Conservation (phyloP, 805 yeast species). For the Ogataea pignaliae region DNA sequence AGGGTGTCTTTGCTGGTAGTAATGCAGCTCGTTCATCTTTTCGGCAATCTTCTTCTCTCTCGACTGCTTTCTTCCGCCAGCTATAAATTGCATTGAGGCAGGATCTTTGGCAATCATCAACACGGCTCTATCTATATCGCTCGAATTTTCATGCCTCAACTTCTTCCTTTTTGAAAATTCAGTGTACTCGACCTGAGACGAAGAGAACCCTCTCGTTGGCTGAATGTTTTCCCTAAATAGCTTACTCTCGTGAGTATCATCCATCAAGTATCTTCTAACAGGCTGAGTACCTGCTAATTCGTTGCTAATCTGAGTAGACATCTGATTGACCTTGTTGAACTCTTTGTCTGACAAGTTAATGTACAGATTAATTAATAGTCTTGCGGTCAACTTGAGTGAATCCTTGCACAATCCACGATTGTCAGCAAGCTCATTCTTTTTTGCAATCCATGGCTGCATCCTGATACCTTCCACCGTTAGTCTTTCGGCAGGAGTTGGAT, state of each 20-base stretch:
- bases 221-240: slow-evolving; percentile 23
- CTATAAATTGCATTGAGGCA: slow-evolving; percentile 43
- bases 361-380: slow-evolving; percentile 46
- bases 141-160: slow-evolving; percentile 19
- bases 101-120: slow-evolving; percentile 46
- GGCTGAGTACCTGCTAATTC: slow-evolving; percentile 42
- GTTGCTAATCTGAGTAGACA: slow-evolving; percentile 19
- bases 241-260: slow-evolving; percentile 29
- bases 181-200: slow-evolving; percentile 40
- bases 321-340: slow-evolving; percentile 27
- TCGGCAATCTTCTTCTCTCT: slow-evolving; percentile 21
- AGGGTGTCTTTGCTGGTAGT: slow-evolving; percentile 16
- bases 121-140: slow-evolving; percentile 29
- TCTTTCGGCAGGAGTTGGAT: slow-evolving; percentile 44
- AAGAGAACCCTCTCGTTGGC: slow-evolving; percentile 24
- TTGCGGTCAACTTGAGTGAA: slow-evolving; percentile 46
- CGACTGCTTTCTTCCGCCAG: slow-evolving; percentile 11
- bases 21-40: slow-evolving; percentile 17
- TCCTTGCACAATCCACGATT: slow-evolving; percentile 48
- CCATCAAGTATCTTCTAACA: slow-evolving; percentile 30
- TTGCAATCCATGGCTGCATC: slow-evolving; percentile 53
- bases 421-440: slow-evolving; percentile 39
- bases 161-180: slow-evolving; percentile 33
- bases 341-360: slow-evolving; percentile 51
- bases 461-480: slow-evolving; percentile 37